These are phyloP conservation scores for Globisporangium nodosum DNA, from an alignment of 352 stramenopile species.

Conservation along the genomic window DNA sequence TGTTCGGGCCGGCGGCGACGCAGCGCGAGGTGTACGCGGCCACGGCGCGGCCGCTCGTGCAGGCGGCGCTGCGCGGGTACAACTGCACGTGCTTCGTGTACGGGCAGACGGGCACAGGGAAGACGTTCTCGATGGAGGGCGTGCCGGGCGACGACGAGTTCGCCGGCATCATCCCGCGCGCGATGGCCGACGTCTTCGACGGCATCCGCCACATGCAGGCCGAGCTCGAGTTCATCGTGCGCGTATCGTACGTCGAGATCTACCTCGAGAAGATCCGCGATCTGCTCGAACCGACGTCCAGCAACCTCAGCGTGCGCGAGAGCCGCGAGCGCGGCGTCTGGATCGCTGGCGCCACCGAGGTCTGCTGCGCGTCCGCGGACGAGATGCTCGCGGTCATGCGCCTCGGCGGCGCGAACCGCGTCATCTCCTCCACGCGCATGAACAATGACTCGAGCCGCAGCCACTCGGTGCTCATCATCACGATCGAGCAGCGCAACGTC, in stretches of 20 bases:
- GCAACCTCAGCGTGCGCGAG: slow-evolving; percentile 60
- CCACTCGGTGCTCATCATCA: slow-evolving; percentile 97
- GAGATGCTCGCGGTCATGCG: slow-evolving; percentile 88
- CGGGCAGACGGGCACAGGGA: slow-evolving; percentile 88
- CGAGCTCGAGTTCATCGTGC: slow-evolving; percentile 91
- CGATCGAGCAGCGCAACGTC: slow-evolving; percentile 86
- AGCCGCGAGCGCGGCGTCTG: slow-evolving; percentile 57
- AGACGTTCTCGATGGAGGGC: slow-evolving; percentile 91
- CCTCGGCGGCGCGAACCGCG: slow-evolving; percentile 87
- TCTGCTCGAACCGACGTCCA: slow-evolving; percentile 74
- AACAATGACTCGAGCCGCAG: slow-evolving; percentile 89
- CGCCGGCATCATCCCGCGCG: slow-evolving; percentile 66
- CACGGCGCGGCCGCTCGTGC: slow-evolving; percentile 57
- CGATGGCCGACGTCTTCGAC: slow-evolving; percentile 67
- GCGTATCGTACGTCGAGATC: slow-evolving; percentile 98
- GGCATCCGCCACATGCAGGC: slow-evolving; percentile 63
- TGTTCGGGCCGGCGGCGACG: slow-evolving; percentile 52
- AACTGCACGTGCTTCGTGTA: slow-evolving; percentile 93
- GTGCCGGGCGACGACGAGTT: slow-evolving; percentile 61
- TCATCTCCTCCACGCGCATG: slow-evolving; percentile 85
- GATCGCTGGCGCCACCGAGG: slow-evolving; percentile 51
- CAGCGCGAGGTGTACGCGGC: slow-evolving; percentile 61
- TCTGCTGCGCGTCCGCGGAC: slow-evolving; percentile 48
- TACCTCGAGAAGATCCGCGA: slow-evolving; percentile 99
- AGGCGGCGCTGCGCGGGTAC: slow-evolving; percentile 66